Evolutionary conservation across 2,329 filamentous ascomycete species (phyloP).

Genomic region (Colletotrichum tropicicola): DNA sequence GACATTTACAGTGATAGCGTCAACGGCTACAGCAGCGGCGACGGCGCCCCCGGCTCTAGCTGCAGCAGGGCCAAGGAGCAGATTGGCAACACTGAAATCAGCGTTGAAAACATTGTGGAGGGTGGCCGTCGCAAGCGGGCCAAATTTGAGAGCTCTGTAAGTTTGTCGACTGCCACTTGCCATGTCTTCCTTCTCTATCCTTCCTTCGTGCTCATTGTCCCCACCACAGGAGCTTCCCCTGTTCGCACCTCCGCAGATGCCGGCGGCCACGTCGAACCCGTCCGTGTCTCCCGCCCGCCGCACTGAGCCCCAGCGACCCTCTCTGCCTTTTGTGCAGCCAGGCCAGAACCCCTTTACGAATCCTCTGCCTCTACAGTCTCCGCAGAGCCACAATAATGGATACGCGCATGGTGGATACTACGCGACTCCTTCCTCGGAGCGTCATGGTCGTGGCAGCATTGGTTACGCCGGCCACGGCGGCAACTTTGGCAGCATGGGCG

Average conservation of each 20-base stretch:
- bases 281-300: constrained; percentile 93
- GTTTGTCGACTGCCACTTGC: constrained; percentile 45
- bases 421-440: constrained; percentile 69
- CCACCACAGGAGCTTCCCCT: constrained; percentile 85
- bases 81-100: constrained; percentile 95
- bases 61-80: constrained; percentile 85
- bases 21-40: constrained; percentile 87
- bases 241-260: constrained; percentile 94
- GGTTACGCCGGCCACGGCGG: constrained; percentile 52
- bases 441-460: constrained; percentile 73
- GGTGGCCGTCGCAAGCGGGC: constrained; percentile 94
- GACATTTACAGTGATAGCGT: constrained; percentile 73
- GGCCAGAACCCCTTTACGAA: constrained; percentile 84
- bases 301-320: constrained; percentile 74
- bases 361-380: constrained; percentile 81
- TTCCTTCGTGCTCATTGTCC: constrained; percentile 38
- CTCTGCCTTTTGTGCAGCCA: constrained; percentile 79
- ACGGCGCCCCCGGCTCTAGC: constrained; percentile 80
- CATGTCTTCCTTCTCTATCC: not conserved
- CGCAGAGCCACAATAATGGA: constrained; percentile 74
- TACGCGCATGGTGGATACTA: constrained; percentile 67
- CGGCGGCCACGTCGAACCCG: constrained; percentile 94
- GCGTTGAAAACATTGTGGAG: constrained; percentile 97
- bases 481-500: constrained; percentile 43
- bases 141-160: constrained; percentile 97